These are phyloP conservation scores for Colletotrichum sp. DNA, from an alignment of 2,329 filamentous ascomycete genomes.

Conservation along the genomic window DNA sequence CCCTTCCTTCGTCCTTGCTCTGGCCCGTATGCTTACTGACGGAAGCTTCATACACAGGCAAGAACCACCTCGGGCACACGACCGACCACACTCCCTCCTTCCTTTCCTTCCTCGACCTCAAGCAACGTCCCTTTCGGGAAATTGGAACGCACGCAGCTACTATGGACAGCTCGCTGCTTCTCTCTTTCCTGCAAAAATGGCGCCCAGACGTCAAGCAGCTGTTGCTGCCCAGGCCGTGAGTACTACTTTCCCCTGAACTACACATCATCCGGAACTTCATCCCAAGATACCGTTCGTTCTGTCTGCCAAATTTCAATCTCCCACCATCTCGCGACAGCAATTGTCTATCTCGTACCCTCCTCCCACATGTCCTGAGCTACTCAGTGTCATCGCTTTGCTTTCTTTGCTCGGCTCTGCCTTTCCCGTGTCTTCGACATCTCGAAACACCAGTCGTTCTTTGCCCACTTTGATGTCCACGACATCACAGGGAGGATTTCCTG, in stretches of 20 bases:
- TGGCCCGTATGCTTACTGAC: background rate
- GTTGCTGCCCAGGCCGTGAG: conserved; percentile 17
- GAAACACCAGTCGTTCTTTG: conserved; percentile 6
- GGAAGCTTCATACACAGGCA: background rate
- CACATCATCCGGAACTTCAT: background rate
- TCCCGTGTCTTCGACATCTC: background rate
- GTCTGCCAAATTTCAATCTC: background rate
- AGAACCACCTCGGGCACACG: background rate
- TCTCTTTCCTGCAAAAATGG: conserved; percentile 7
- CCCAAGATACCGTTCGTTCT: background rate
- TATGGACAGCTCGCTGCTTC: conserved; percentile 13
- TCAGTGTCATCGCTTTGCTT: conserved; percentile 7
- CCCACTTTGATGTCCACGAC: background rate
- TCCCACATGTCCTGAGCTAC: background rate
- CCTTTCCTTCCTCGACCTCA: background rate
- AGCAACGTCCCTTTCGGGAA: background rate
- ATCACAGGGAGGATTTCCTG: background rate
- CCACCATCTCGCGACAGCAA: background rate
- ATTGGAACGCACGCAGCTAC: conserved; percentile 1
- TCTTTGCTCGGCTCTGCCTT: conserved; percentile 3
- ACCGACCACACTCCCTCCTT: background rate
- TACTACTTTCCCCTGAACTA: background rate
- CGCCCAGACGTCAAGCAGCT: conserved; percentile 11
- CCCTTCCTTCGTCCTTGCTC: background rate
- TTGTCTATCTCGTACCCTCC: background rate